Evolutionary conservation across 306 rosid species (phyloP).

Genomic region (Calophaca sinica): DNA sequence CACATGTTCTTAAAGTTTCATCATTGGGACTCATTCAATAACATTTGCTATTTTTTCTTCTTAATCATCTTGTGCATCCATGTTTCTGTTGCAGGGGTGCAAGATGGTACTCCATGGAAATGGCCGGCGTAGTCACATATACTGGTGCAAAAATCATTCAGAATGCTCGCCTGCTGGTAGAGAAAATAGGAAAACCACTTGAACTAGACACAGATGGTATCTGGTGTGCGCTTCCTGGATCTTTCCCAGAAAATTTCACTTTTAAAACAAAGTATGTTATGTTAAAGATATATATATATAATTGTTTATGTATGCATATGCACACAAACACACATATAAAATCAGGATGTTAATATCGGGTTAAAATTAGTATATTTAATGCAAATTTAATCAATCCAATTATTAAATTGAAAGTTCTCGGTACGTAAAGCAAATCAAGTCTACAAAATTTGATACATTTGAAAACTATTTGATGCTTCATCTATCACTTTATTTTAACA

Average conservation of each 20-base stretch:
- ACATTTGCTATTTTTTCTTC: slow-evolving; percentile 41
- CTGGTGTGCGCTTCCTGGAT: slow-evolving; percentile 98
- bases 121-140: slow-evolving; percentile 99
- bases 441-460: not conserved
- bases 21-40: slow-evolving; percentile 26
- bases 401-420: slow-evolving; percentile 3
- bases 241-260: slow-evolving; percentile 96
- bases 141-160: slow-evolving; percentile 99
- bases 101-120: slow-evolving; percentile 99
- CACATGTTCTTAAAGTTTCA: slow-evolving; percentile 42
- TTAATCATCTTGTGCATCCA: slow-evolving; percentile 39
- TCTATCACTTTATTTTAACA: slow-evolving; percentile 10
- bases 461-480: not conserved
- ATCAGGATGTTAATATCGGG: slow-evolving; percentile 3
- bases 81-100: slow-evolving; percentile 79
- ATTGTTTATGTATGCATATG: slow-evolving; percentile 14
- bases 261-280: slow-evolving; percentile 81
- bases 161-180: slow-evolving; percentile 93
- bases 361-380: not conserved
- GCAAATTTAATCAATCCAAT: slow-evolving; percentile 11
- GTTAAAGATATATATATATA: slow-evolving; percentile 39
- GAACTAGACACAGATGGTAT: slow-evolving; percentile 99
- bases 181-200: slow-evolving; percentile 97
- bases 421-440: not conserved
- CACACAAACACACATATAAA: not conserved